Evolutionary conservation across 257 asterid genomes (phyloP).

Genomic region (Mitragyna speciosa): DNA sequence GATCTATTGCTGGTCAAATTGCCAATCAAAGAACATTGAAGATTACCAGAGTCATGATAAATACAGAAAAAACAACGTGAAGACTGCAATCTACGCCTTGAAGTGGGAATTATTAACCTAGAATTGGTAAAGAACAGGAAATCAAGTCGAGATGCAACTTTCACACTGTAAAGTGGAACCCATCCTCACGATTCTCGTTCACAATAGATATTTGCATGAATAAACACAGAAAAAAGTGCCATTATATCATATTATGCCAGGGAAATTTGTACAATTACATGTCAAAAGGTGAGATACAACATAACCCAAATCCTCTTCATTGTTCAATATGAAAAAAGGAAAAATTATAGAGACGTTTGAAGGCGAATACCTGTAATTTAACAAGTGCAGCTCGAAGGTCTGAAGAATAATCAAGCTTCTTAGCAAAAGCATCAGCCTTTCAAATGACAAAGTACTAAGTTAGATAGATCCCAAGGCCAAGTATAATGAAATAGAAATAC

Average conservation of each 20-base stretch:
- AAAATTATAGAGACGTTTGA: conserved; percentile 16
- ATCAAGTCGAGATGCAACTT: neutral
- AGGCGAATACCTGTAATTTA: conserved; percentile 71
- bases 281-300: neutral
- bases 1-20: neutral
- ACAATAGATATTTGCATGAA: neutral
- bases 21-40: neutral
- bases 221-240: neutral
- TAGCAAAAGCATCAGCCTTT: conserved; percentile 95
- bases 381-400: conserved; percentile 93
- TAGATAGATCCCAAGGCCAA: neutral
- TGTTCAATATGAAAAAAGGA: neutral
- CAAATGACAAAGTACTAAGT: conserved; percentile 14
- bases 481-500: neutral
- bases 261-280: neutral
- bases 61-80: neutral
- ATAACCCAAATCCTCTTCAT: neutral
- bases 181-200: neutral
- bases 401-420: conserved; percentile 77
- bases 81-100: neutral
- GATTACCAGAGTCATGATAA: neutral
- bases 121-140: neutral
- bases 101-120: neutral
- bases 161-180: neutral
- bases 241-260: neutral